Base-by-base conservation (phyloP, 2,329 filamentous ascomycete species). In the Curvularia lunata region DNA sequence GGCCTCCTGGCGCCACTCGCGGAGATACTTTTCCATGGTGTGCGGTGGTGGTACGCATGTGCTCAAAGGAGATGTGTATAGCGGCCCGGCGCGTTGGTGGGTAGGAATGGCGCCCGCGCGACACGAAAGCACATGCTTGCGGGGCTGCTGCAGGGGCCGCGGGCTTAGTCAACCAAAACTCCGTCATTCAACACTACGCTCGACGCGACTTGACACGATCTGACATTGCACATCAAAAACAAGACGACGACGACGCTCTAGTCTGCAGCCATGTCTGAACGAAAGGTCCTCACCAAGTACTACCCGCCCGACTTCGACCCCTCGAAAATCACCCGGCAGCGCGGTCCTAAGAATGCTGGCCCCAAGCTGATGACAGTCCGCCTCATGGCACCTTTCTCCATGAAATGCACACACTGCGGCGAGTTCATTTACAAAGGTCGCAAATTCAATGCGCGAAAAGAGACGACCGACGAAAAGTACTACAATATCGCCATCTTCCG, bases 401-500 rank as follows among this genome's bases (percentile, higher is more conserved):
- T 93, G 87, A 88, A 88, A 72, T 93, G 91, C 75, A 87, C 78
- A 12, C 78, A 80, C 28, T 88, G 85, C 70, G 86, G 86, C 71
- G 91, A 96, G 78, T 97, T 89, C 80, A 95, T 96, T 72, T 94
- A 96, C 83, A 91, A 92, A 68, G 93, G 93, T 0, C 87, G 93
- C 59, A 98, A 97, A 72, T 98, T 98, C 84, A 98, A 98, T 79
- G 90, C 92, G 2, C 85, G 91, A 34, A 99, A 99, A 73, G 92
- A 97, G 73, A 97, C 91, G 0, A 92, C 91, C 0, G 90, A 95
- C 19, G 91, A 97, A 70, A 91, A 89, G 66, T 99, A 99, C 80
- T 86, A 97, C 46, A 86, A 86, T 48, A 96, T 98, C 61, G 86
- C 91, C 59, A 92, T 96, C 63, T 95, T 89, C 79, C 86, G 90